Conservation (phyloP, 306 rosid genomes). For the Rosa chinensis region DNA sequence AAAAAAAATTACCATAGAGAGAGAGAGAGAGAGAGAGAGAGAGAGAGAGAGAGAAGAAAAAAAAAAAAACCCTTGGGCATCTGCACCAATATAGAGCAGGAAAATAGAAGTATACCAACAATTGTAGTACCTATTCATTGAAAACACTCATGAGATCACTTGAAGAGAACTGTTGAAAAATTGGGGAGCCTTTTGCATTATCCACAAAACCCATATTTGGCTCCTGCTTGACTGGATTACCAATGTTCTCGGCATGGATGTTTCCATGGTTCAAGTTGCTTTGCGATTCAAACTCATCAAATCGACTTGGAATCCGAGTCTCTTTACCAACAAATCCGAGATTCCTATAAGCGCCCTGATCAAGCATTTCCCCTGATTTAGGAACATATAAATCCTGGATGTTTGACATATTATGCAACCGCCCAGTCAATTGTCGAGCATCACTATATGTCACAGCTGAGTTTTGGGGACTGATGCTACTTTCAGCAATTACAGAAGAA, state of each 20-base stretch:
- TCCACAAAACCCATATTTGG: conserved; percentile 40
- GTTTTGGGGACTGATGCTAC: conserved; percentile 34
- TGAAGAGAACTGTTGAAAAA: conserved; percentile 40
- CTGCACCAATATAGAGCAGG: conserved; percentile 21
- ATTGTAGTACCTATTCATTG: conserved; percentile 48
- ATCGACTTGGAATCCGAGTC: conserved; percentile 47
- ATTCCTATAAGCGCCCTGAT: conserved; percentile 40
- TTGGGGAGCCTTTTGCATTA: conserved; percentile 36
- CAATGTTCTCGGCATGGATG: conserved; percentile 40
- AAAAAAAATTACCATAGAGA: neutral
- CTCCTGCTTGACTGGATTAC: conserved; percentile 48
- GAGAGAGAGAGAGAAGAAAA: too few species aligned
- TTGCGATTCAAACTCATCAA: conserved; percentile 49
- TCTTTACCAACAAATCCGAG: conserved; percentile 54
- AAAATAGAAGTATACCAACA: neutral
- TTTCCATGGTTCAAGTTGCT: conserved; percentile 44
- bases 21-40: too few species aligned
- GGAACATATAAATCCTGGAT: conserved; percentile 30
- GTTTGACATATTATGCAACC: conserved; percentile 23
- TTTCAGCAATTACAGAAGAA: conserved; percentile 32
- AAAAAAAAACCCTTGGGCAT: neutral
- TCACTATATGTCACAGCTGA: conserved; percentile 36
- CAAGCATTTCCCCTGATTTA: conserved; percentile 39
- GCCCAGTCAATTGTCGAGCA: conserved; percentile 32
- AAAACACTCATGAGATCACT: conserved; percentile 44